Evolutionary conservation across 108 stramenopile genomes (phyloP), one percentile per base, ranked within the genome.

Genomic region (Fistulifera solaris): DNA sequence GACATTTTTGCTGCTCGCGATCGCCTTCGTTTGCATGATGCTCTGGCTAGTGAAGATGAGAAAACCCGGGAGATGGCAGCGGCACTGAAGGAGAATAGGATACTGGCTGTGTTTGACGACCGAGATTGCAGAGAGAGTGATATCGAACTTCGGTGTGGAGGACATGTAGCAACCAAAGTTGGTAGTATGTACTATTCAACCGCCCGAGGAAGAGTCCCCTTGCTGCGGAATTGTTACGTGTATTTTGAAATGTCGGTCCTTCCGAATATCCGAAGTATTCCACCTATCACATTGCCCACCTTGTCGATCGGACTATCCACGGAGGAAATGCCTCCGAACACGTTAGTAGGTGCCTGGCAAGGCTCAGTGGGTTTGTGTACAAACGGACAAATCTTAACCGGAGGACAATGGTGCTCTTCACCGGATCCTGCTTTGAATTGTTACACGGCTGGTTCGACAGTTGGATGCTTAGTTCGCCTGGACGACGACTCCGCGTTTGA

Each of bases 251-350:
- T 94, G 71, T 87, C 88, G 1, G 88, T 90, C 1, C 49, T 79
- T 1, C 80, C 83, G 14, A 35, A 35, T 8, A 35, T 35, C 6
- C 71, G 73, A 24, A 63, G 62, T 38, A 44, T 51, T 57, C 44
- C 31, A 21, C 23, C 54, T 28, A 40, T 66, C 18, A 56, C 68
- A 14, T 53, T 55, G 38, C 67, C 63, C 65, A 76, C 84, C 15
- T 56, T 97, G 45, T 78, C 87, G 15, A 76, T 97, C 62, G 96
- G 96, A 1, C 66, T 97, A 15, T 91, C 91, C 17, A 97, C 94
- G 2, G 73, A 84, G 39, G 96, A 97, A 68, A 97, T 97, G 96
- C 94, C 96, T 24, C 71, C 93, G 22, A 91, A 90, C 62, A 92
- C 94, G 13, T 74, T 95, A 7, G 96, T 97, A 1, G 96, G 96